A percentile compares a stretch with the other conserved stretches of the same genome.
These are phyloP conservation scores for Rehmannia glutinosa DNA, from an alignment of 257 asterid species.

Conservation along the genomic window DNA sequence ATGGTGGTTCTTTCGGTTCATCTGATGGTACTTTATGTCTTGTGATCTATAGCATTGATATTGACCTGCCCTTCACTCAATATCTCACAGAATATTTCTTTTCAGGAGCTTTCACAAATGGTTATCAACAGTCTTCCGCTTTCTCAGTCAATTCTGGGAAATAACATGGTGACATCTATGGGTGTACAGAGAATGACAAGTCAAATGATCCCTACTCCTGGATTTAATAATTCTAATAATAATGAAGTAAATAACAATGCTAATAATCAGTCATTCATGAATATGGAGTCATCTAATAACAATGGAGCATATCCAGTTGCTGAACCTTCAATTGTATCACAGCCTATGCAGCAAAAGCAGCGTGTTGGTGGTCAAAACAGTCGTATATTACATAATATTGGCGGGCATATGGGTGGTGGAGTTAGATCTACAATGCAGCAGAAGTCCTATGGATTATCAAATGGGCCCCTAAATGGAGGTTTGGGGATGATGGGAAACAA, in stretches of 20 bases:
- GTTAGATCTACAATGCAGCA: constrained; percentile 75
- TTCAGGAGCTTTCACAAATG: constrained; percentile 64
- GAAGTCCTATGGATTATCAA: constrained; percentile 62
- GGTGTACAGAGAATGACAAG: constrained; percentile 72
- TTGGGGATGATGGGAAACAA: constrained; percentile 60
- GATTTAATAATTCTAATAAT: constrained; percentile 51
- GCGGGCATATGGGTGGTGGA: constrained; percentile 77
- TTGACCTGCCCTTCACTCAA: constrained; percentile 17
- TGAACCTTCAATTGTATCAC: constrained; percentile 63
- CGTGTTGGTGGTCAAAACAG: constrained; percentile 70
- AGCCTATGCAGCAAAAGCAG: constrained; percentile 78
- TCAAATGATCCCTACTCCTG: constrained; percentile 99
- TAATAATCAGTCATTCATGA: constrained; percentile 56
- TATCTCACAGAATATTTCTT: constrained; percentile 22
- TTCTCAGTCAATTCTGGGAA: constrained; percentile 67
- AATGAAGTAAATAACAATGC: constrained; percentile 42
- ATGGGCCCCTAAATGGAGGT: constrained; percentile 61
- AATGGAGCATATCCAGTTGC: constrained; percentile 51
- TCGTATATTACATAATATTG: constrained; percentile 71
- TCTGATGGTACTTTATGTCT: constrained; percentile 42
- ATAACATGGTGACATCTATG: constrained; percentile 58
- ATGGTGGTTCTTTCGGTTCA: constrained; percentile 52
- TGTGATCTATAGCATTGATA: constrained; percentile 8
- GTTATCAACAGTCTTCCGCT: constrained; percentile 68
- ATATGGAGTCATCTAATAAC: constrained; percentile 54